phyloP scores from a whole-genome alignment of 495 filamentous ascomycete species.

The Penicillium coffeae region DNA sequence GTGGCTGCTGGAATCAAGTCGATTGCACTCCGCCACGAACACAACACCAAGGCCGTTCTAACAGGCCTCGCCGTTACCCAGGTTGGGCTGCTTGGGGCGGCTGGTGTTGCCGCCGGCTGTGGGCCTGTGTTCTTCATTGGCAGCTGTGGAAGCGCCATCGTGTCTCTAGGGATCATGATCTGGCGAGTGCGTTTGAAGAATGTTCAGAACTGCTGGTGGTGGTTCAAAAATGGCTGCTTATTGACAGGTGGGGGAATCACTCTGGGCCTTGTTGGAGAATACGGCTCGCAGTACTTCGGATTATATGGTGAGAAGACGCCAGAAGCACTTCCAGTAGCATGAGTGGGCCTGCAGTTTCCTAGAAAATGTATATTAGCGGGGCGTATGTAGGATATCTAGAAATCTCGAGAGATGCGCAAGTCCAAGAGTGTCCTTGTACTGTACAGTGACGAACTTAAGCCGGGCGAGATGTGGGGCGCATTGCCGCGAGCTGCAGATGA shows the following conservation, averaged over 20 bases:
- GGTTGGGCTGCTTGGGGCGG: constrained; percentile 71
- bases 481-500: background rate
- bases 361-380: no score
- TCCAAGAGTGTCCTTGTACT: no score
- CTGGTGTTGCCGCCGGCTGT: constrained; percentile 67
- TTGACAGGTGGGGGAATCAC: constrained; percentile 66
- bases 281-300: constrained; percentile 39
- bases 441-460: constrained; percentile 1
- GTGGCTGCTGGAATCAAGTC: constrained; percentile 90
- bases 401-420: no score
- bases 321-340: constrained; percentile 7
- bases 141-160: constrained; percentile 76
- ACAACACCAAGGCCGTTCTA: constrained; percentile 82
- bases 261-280: constrained; percentile 60
- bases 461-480: background rate
- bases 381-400: no score
- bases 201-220: constrained; percentile 91
- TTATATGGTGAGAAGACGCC: constrained; percentile 19
- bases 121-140: constrained; percentile 83
- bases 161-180: constrained; percentile 82
- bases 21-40: constrained; percentile 85
- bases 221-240: constrained; percentile 78
- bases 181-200: constrained; percentile 79
- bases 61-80: constrained; percentile 71
- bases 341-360: background rate